A percentile compares a stretch with the other conserved stretches of the same genome.
Evolutionary conservation across 2,329 filamentous ascomycete species (phyloP).

Genomic region (Colletotrichum euphorbiae): DNA sequence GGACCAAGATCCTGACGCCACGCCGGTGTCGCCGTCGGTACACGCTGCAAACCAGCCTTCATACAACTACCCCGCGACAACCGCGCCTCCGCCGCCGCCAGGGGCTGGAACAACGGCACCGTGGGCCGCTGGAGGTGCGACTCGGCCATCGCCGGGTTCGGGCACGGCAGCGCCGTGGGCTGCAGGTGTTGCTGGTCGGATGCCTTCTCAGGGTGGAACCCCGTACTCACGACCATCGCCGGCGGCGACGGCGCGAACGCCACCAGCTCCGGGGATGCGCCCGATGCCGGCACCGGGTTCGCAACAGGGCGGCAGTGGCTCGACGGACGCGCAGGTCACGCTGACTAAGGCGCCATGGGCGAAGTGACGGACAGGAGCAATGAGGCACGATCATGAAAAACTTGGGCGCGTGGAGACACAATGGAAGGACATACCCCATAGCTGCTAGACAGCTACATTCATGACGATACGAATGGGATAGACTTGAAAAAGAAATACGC

Average conservation of each 20-base stretch:
- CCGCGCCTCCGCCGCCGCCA: conserved; percentile 43
- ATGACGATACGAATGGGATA: background rate
- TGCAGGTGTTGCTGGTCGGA: conserved; percentile 48
- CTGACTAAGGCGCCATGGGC: conserved; percentile 62
- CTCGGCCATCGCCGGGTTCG: conserved; percentile 34
- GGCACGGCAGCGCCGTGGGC: conserved; percentile 60
- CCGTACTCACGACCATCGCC: conserved; percentile 53
- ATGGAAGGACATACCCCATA: conserved; percentile 9
- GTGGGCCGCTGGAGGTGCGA: conserved; percentile 54
- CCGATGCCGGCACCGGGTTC: conserved; percentile 38
- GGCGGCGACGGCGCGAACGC: conserved; percentile 11
- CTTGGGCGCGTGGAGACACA: background rate
- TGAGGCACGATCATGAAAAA: background rate
- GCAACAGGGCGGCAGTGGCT: conserved; percentile 43
- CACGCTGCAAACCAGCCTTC: conserved; percentile 69
- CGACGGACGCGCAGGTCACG: conserved; percentile 53
- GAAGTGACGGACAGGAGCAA: conserved; percentile 44
- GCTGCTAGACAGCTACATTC: conserved; percentile 8
- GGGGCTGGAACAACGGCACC: conserved; percentile 55
- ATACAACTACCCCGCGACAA: conserved; percentile 41
- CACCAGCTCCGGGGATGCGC: conserved; percentile 31
- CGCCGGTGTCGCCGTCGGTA: conserved; percentile 59
- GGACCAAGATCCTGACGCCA: conserved; percentile 74
- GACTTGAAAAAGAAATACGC: background rate
- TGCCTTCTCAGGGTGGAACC: conserved; percentile 53